Evolutionary conservation across 352 stramenopile species (phyloP).

Genomic region (Globisporangium paroecandrum): DNA sequence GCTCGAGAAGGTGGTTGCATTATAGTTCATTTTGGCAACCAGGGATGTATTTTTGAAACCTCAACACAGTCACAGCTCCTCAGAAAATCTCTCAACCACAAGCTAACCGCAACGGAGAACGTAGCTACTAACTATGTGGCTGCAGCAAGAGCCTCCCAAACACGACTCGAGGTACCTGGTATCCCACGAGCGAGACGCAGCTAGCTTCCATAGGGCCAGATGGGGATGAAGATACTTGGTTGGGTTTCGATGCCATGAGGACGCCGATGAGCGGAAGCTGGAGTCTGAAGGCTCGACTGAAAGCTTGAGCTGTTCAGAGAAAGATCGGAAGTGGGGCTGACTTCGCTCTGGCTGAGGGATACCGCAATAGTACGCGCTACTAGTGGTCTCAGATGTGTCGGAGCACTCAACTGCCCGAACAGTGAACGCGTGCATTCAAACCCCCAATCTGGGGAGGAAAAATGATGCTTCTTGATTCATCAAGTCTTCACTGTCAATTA

Average conservation of each 20-base stretch:
- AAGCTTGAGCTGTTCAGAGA: not conserved
- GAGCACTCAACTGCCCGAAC: not conserved
- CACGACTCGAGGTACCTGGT: not conserved
- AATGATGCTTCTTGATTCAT: not conserved
- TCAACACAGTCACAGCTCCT: too few relatives aligned
- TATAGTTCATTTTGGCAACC: not conserved
- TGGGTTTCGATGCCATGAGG: not conserved
- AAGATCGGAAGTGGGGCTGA: not conserved
- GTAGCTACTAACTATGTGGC: not conserved
- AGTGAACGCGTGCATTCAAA: not conserved
- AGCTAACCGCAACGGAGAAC: too few relatives aligned
- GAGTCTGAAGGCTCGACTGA: not conserved
- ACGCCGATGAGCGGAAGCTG: not conserved
- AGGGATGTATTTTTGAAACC: too few relatives aligned
- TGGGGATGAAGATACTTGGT: not conserved
- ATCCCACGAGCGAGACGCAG: not conserved
- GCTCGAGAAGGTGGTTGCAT: not conserved
- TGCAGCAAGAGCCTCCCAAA: slow-evolving; percentile 10
- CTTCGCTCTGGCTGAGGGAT: not conserved
- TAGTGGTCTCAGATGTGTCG: not conserved
- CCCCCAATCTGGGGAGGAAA: not conserved
- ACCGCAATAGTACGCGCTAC: not conserved
- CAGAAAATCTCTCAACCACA: too few relatives aligned
- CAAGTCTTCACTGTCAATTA: not conserved
- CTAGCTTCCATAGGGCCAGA: not conserved